Evolutionary conservation across 331 rosid genomes (phyloP), one percentile per base, ranked within the genome.

Genomic region (Dryas integrifolia): DNA sequence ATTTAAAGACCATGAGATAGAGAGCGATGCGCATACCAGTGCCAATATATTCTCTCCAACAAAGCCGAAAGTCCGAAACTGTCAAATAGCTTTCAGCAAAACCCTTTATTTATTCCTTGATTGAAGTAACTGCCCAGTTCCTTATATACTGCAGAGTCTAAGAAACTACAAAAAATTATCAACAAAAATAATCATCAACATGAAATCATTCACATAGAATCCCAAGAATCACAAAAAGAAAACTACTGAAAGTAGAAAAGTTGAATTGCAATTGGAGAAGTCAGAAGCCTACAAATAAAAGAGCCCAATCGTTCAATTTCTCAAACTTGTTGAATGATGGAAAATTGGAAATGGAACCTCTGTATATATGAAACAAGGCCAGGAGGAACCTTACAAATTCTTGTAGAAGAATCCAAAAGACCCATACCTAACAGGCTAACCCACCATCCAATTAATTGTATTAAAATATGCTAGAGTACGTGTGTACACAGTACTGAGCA

Each of bases 21-120:
- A 53, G 73, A 43, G 14, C 43, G 1, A 57, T 24, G 26, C 1
- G 45, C 56, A 24, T 53, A 69, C 73, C 73, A 53, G 50, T 53
- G 26, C 73, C 7, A 16, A 45, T 44, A 18, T 3, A 4, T 7
- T 52, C 52, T 41, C 64, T 9, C 63, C 63, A 58, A 24, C 15
- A 58, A 58, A 24, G 62, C 62, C 62, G 38, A 57, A 55, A 50
- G 16, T 11, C 51, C 4, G 13, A 47, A 47, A 47, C 51, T 47
- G 3, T 47, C 11, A 9, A 9, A 47, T 3, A 5, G 48, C 2
- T 44, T 44, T 5, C 14, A 47, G 60, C 60, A 58, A 58, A 58
- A 24, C 40, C 62, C 38, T 30, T 55, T 55, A 4, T 30, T 55
- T 55, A 4, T 18, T 55, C 35, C 59, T 55, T 55, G 18, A 55